These are phyloP conservation scores for Punica granatum DNA, from an alignment of 345 rosid genomes.

Conservation along the genomic window DNA sequence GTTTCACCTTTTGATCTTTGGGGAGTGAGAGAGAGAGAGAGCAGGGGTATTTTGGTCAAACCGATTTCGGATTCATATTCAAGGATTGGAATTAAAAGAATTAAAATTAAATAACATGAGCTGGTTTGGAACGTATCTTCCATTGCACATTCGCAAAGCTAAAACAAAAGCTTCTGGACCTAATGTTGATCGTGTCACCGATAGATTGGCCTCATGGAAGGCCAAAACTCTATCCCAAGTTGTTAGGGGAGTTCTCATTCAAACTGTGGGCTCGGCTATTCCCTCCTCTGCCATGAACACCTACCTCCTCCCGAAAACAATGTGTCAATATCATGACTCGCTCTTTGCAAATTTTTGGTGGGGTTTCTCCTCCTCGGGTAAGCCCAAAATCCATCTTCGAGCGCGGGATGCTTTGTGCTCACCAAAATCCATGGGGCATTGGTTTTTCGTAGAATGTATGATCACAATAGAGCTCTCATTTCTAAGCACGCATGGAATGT, in stretches of 20 bases:
- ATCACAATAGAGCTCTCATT: background rate
- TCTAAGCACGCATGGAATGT: too few species aligned
- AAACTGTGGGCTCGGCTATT: background rate
- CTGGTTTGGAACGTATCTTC: too few species aligned
- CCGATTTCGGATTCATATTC: too few species aligned
- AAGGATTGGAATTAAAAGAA: too few species aligned
- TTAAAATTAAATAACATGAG: too few species aligned
- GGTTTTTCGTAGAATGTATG: background rate
- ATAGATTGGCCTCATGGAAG: background rate
- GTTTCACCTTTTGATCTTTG: slow-evolving; percentile 5
- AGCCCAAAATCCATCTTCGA: background rate
- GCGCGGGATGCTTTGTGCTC: background rate
- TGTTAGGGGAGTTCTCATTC: background rate
- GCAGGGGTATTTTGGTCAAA: slow-evolving; percentile 40
- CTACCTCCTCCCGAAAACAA: background rate
- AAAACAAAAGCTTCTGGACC: background rate
- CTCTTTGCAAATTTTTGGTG: background rate
- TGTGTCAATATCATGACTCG: background rate
- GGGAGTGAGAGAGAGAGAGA: background rate
- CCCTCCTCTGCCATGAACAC: background rate
- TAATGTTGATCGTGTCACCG: background rate
- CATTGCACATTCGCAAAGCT: background rate
- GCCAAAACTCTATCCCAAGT: background rate
- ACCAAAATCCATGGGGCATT: background rate
- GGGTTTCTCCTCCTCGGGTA: background rate